Conservation (phyloP, 129 eudicot genomes). For the Pseudognaphalium luteoalbum region DNA sequence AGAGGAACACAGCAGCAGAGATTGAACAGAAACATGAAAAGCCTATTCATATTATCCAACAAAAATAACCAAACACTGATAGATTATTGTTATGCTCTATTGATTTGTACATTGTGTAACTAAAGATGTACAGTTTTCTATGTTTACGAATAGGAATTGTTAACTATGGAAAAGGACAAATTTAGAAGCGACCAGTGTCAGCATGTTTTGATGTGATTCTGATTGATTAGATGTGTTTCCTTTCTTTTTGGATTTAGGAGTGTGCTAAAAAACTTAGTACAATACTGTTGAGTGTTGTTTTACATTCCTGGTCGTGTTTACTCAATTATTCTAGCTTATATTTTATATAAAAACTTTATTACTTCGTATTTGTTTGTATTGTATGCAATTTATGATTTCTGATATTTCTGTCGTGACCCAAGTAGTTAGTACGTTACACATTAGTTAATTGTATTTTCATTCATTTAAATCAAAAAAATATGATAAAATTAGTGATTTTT, state of each 20-base stretch:
- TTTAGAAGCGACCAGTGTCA: background rate
- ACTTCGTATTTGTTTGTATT: too few species aligned
- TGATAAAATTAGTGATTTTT: too few species aligned
- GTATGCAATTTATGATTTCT: too few species aligned
- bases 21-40: conserved; percentile 2
- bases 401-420: too few species aligned
- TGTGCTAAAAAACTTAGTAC: background rate
- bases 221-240: background rate
- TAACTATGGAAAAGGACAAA: background rate
- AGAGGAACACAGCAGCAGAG: background rate
- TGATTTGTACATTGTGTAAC: conserved; percentile 3
- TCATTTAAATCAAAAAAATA: too few species aligned
- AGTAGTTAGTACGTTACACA: too few species aligned
- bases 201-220: background rate
- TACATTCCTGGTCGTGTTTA: too few species aligned
- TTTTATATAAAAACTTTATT: too few species aligned
- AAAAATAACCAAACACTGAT: background rate
- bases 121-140: background rate
- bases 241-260: background rate
- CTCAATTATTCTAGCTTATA: too few species aligned
- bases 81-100: background rate
- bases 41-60: background rate
- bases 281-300: too few species aligned
- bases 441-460: too few species aligned
- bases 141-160: background rate